phyloP scores from a whole-genome alignment of 805 yeast genomes.

The Starmerella sp. region DNA sequence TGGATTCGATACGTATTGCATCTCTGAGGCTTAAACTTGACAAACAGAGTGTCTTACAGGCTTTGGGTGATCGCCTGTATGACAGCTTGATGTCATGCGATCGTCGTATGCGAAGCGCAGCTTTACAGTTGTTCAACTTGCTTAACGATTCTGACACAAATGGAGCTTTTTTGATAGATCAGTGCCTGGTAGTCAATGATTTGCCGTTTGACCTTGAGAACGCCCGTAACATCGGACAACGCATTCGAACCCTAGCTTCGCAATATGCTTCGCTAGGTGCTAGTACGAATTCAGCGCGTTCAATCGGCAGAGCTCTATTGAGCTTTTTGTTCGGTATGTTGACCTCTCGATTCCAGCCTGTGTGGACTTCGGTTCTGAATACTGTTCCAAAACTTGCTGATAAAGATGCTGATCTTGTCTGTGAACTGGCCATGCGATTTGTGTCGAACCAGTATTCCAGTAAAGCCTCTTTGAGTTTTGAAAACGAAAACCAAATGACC shows the following conservation, averaged over 20 bases:
- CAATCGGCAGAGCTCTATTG: conserved; percentile 31
- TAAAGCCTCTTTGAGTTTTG: neutral
- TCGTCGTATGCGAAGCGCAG: conserved; percentile 9
- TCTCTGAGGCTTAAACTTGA: neutral
- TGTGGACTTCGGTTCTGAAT: conserved; percentile 68
- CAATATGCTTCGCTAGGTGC: conserved; percentile 28
- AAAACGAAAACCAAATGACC: neutral
- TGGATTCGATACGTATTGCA: neutral
- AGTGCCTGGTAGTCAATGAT: conserved; percentile 52
- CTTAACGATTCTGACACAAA: neutral
- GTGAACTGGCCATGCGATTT: conserved; percentile 40
- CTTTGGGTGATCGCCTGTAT: neutral
- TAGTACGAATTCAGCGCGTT: conserved; percentile 24
- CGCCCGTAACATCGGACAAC: conserved; percentile 62
- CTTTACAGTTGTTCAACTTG: conserved; percentile 10
- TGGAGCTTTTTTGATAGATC: conserved; percentile 29
- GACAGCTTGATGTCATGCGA: conserved; percentile 17
- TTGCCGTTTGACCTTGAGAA: conserved; percentile 57
- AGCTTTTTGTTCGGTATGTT: conserved; percentile 57
- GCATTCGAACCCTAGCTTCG: conserved; percentile 50
- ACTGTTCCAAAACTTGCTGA: conserved; percentile 40
- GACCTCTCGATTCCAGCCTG: conserved; percentile 67
- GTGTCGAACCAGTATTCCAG: conserved; percentile 6
- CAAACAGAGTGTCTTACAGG: neutral
- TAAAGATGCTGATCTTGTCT: conserved; percentile 34